phyloP scores from a whole-genome alignment of 441 rosid genomes.

The Capsella rubella region DNA sequence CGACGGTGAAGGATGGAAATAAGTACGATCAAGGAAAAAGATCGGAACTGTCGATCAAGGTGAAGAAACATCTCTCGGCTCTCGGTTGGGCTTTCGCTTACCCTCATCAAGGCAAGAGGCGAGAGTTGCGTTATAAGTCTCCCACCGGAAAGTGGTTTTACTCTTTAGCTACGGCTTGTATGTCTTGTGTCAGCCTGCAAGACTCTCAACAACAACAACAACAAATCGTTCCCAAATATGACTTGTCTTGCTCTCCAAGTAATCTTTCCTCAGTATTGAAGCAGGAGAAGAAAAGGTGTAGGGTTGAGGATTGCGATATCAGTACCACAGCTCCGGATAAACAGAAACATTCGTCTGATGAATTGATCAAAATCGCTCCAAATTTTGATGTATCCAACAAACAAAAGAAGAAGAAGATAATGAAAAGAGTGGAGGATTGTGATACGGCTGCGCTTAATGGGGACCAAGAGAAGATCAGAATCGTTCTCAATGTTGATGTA shows the following conservation, averaged over 20 bases:
- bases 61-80: constrained; percentile 41
- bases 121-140: constrained; percentile 36
- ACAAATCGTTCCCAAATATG: not conserved
- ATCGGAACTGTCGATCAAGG: constrained; percentile 21
- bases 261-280: not conserved
- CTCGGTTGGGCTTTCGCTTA: constrained; percentile 40
- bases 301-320: not conserved
- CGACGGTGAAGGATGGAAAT: constrained; percentile 3
- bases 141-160: constrained; percentile 31
- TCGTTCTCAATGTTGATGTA: not conserved
- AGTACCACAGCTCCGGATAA: not conserved
- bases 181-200: not conserved
- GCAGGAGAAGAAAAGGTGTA: constrained; percentile 2
- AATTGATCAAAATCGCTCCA: not conserved
- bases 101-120: not conserved
- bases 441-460: not conserved
- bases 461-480: not conserved
- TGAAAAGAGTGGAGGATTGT: not conserved
- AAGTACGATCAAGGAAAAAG: not conserved
- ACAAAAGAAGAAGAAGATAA: not conserved
- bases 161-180: constrained; percentile 35
- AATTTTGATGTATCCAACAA: not conserved
- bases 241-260: not conserved
- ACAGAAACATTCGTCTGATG: not conserved
- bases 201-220: not conserved